Base-by-base conservation (phyloP, 345 rosid species). In the Sisymbrium altissimum region DNA sequence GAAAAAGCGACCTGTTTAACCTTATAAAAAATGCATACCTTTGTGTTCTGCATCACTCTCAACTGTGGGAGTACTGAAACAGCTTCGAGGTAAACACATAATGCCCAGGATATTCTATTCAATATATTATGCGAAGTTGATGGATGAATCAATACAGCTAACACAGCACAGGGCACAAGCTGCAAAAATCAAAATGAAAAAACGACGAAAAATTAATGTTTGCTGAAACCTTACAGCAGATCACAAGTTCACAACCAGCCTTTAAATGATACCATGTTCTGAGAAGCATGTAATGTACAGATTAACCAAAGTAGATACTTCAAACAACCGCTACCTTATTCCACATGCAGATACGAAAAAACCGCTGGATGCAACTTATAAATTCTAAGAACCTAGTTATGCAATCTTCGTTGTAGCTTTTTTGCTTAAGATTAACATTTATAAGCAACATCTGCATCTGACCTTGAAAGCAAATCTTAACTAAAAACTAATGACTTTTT, bases 21-120 rank as follows among this genome's bases (percentile, higher is more conserved):
- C n/a, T n/a, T n/a, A n/a, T n/a, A n/a, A n/a, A n/a, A n/a, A n/a
- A 12, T 13, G 13, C 56, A 13, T 53, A 53, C 98, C 94, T 96
- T 96, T 9, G 99, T 92, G 85, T 92, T 96, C 80, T 96, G 99
- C 99, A 96, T 96, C 71, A 90, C 98, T 54, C 96, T 86, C 81
- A 96, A 71, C 83, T 96, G 99, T 6, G 98, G 99, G 44, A 90
- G 70, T 8, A 96, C 99, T 5, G 99, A 96, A 64, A 88, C 93
- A 76, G 99, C 94, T 86, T 92, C 99, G 41, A 92, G 81, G 81
- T 96, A 96, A 12, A 96, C 98, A 76, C 96, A 88, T 67, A 92
- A 92, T 0, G 97, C 98, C 98, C 99, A 96, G 50, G 74, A 87
- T 46, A 96, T 85, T 78, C 97, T 80, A 73, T 96, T 88, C 70